Evolutionary conservation across 805 yeast genomes (phyloP).

Genomic region (Sungouiella thailandica): DNA sequence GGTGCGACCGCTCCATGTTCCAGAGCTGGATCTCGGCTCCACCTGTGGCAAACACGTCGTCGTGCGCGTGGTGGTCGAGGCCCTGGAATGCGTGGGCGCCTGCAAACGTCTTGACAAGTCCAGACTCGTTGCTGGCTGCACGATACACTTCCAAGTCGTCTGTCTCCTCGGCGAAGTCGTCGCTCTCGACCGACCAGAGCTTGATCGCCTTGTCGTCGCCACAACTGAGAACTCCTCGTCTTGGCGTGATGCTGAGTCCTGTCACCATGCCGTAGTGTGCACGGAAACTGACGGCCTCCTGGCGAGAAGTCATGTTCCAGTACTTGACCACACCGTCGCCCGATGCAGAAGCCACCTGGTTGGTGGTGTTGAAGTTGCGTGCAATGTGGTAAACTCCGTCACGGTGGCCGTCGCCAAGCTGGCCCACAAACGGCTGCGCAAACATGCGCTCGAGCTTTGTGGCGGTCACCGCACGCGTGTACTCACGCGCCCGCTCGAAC

Average conservation of each 20-base stretch:
- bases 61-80: slow-evolving; percentile 78
- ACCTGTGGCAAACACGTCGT: slow-evolving; percentile 80
- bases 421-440: slow-evolving; percentile 96
- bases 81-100: slow-evolving; percentile 84
- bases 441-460: slow-evolving; percentile 94
- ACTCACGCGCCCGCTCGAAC: slow-evolving; percentile 94
- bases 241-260: slow-evolving; percentile 71
- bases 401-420: slow-evolving; percentile 88
- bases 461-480: slow-evolving; percentile 89
- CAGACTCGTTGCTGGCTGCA: slow-evolving; percentile 30
- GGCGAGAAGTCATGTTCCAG: slow-evolving; percentile 83
- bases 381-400: slow-evolving; percentile 92
- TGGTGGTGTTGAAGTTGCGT: slow-evolving; percentile 63
- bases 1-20: slow-evolving; percentile 79
- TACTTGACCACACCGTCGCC: slow-evolving; percentile 94
- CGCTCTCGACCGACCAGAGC: slow-evolving; percentile 73
- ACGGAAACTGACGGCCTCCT: slow-evolving; percentile 68
- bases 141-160: slow-evolving; percentile 29
- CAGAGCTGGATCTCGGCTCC: slow-evolving; percentile 89
- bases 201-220: slow-evolving; percentile 88
- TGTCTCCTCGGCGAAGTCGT: slow-evolving; percentile 40
- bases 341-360: slow-evolving; percentile 81
- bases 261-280: slow-evolving; percentile 90
- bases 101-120: slow-evolving; percentile 70
- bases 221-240: slow-evolving; percentile 64